Evolutionary conservation across 495 filamentous ascomycete genomes (phyloP), one percentile per base, ranked within the genome.

Genomic region (Xylaria castorea): DNA sequence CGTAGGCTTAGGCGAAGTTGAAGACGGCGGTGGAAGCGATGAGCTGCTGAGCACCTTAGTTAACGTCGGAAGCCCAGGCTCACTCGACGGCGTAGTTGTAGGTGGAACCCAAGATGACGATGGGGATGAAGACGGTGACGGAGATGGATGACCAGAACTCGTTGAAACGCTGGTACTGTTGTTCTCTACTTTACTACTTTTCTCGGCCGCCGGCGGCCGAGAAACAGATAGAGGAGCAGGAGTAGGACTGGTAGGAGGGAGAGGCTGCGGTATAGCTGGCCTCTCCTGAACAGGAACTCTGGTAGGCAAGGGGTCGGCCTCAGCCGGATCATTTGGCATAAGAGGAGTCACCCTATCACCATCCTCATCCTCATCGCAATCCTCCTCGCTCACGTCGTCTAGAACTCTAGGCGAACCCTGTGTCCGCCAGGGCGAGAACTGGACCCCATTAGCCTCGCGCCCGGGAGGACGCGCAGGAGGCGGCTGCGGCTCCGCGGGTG

Each of bases 231-330:
- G 30, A 66, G 63, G 42, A 5, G 25, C 1, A 48, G 42, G 38
- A 5, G n/a, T 11, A 20, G 20, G 7, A n/a, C 22, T 18, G 5
- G 40, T 32, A 32, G 40, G 22, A 38, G 22, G 7, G n/a, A n/a
- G n/a, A 20, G 62, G 25, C n/a, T 18, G 14, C 25, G 63, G 27
- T 50, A 40, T 6, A 25, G 16, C 36, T 6, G 63, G 63, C 18
- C 42, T 66, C 42, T 66, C 63, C 42, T 66, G 20, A 27, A 48
- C 42, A n/a, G 63, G 63, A 1, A 30, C 38, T 22, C 38, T 22
- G 14, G 20, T 42, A 25, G 61, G 38, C 38, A 1, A 14, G 14
- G 36, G 61, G 30, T 36, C 57, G n/a, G 5, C 6, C 58, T 16
- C 18, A 6, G 8, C 8, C 30, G 58, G 58, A 22, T 61, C 58